These are phyloP conservation scores for Astrephomene gubernaculifera DNA, from an alignment of 139 green algal species.

Conservation along the genomic window DNA sequence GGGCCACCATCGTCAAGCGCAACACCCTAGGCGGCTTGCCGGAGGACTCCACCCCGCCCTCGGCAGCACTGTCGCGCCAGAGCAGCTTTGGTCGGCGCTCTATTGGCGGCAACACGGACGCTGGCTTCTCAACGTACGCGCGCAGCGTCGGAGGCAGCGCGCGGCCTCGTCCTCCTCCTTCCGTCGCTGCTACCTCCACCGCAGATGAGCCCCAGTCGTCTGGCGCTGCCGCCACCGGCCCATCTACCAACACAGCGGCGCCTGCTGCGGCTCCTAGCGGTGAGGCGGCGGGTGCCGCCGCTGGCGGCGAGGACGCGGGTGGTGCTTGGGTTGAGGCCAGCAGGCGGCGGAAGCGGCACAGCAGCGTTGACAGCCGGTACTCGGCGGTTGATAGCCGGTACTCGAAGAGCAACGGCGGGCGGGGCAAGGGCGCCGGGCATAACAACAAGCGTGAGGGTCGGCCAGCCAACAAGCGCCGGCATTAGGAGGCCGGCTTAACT, in stretches of 20 bases:
- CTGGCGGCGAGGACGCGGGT: background rate
- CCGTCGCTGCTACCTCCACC: background rate
- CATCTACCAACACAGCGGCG: background rate
- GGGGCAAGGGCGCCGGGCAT: too few relatives aligned
- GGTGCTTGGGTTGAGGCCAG: background rate
- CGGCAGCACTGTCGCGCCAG: background rate
- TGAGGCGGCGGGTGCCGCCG: background rate
- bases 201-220: background rate
- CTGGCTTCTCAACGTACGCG: background rate
- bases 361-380: too few relatives aligned
- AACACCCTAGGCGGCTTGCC: background rate
- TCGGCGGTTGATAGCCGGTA: too few relatives aligned
- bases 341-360: background rate
- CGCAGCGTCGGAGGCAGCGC: background rate
- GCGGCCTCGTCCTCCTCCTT: background rate
- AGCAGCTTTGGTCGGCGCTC: background rate
- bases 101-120: background rate
- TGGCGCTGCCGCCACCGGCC: background rate
- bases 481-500: too few relatives aligned
- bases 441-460: too few relatives aligned
- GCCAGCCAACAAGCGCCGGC: too few relatives aligned
- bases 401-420: too few relatives aligned
- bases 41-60: background rate
- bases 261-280: background rate
- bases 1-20: conserved; percentile 3